Conservation (phyloP, 2,329 filamentous ascomycete species). For the Calonectria hongkongensis region DNA sequence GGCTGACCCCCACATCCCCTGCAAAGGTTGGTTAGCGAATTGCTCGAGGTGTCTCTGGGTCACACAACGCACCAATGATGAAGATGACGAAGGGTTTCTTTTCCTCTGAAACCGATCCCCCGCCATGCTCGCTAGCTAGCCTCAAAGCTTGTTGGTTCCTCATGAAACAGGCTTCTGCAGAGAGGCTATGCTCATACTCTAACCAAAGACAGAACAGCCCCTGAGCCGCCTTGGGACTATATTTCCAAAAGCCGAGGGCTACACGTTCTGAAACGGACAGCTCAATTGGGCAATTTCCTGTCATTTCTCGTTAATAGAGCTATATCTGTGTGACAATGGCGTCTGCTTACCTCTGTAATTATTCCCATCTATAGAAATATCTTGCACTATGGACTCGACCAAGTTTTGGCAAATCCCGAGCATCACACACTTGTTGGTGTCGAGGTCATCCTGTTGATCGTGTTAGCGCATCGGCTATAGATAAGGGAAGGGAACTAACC, state of each 20-base stretch:
- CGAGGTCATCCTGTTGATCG: background rate
- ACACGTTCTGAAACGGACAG: background rate
- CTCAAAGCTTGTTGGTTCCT: background rate
- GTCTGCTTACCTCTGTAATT: background rate
- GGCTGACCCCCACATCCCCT: background rate
- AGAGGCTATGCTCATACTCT: background rate
- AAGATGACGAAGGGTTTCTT: background rate
- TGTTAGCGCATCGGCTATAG: background rate
- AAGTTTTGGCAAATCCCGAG: background rate
- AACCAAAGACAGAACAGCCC: background rate
- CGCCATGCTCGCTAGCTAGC: background rate
- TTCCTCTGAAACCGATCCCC: background rate
- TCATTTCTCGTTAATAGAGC: background rate
- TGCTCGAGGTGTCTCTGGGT: too few relatives aligned
- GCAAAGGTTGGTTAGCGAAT: too few relatives aligned
- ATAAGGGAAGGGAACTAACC: background rate
- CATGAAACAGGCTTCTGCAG: background rate
- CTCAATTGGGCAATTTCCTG: background rate
- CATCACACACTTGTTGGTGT: background rate
- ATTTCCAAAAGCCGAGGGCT: background rate
- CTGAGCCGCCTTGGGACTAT: background rate
- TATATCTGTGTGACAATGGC: background rate
- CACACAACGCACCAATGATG: background rate
- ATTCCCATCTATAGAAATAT: background rate
- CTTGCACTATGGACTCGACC: background rate